These are phyloP conservation scores for Aurinia saxatilis DNA, from an alignment of 345 rosid species.

Conservation along the genomic window DNA sequence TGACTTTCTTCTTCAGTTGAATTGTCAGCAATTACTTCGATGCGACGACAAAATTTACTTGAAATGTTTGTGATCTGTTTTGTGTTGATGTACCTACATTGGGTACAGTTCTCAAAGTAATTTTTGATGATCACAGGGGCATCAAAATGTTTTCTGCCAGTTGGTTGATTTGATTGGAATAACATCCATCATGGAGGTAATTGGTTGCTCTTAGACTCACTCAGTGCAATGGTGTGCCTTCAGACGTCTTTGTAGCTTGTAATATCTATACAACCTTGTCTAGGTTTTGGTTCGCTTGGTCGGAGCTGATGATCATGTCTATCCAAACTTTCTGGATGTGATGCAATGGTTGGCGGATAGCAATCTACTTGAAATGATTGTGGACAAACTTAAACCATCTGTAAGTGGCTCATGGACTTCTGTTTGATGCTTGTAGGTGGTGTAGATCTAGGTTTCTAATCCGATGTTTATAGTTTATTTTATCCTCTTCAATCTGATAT, in stretches of 20 bases:
- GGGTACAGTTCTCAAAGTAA: conserved; percentile 17
- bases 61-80: neutral
- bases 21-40: neutral
- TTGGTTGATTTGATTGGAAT: conserved; percentile 97
- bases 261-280: neutral
- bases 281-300: conserved; percentile 97
- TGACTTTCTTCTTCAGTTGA: neutral
- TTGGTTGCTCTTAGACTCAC: conserved; percentile 4
- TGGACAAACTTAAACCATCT: conserved; percentile 80
- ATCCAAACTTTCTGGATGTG: conserved; percentile 92
- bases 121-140: conserved; percentile 49
- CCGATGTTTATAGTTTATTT: neutral
- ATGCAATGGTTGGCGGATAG: conserved; percentile 98
- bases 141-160: conserved; percentile 74
- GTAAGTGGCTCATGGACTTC: conserved; percentile 41
- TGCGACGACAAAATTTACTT: neutral
- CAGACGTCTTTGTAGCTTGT: conserved; percentile 3
- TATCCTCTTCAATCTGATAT: conserved; percentile 4
- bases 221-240: conserved; percentile 11
- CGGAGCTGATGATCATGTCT: conserved; percentile 93
- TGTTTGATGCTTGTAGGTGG: conserved; percentile 3
- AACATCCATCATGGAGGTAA: conserved; percentile 99
- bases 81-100: neutral
- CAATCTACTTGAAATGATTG: conserved; percentile 89
- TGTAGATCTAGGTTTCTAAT: conserved; percentile 6